These are phyloP conservation scores for Centella asiatica DNA, from an alignment of 129 eudicot species.

Conservation along the genomic window DNA sequence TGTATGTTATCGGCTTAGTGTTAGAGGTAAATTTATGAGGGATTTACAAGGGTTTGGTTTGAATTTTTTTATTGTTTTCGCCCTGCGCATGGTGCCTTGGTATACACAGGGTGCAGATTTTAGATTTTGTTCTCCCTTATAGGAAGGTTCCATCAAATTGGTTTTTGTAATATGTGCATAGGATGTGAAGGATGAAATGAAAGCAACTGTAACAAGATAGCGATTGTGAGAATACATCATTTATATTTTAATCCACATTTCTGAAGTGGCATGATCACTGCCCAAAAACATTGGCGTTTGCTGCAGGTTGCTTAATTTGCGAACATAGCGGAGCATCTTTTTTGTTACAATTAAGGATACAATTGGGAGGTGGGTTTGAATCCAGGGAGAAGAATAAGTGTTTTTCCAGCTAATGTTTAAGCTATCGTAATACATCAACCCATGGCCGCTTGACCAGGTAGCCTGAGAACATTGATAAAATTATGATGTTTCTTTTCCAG, in stretches of 20 bases:
- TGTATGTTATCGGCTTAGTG: constrained; percentile 29
- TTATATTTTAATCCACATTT: neutral
- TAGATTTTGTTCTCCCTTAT: constrained; percentile 13
- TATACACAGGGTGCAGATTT: constrained; percentile 28
- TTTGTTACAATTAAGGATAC: too few species aligned
- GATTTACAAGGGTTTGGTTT: constrained; percentile 17
- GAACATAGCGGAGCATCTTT: too few species aligned
- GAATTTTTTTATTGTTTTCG: constrained; percentile 16
- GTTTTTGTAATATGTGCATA: constrained; percentile 36
- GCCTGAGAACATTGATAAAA: too few species aligned
- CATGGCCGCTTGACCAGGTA: too few species aligned
- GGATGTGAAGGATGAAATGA: constrained; percentile 16
- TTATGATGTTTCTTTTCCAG: too few species aligned
- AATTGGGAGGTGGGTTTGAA: too few species aligned
- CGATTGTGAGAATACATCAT: neutral
- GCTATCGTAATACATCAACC: too few species aligned
- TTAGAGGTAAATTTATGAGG: constrained; percentile 29
- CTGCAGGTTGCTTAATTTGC: too few species aligned
- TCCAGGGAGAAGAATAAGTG: too few species aligned
- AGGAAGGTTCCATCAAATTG: constrained; percentile 25
- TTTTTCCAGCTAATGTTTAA: too few species aligned
- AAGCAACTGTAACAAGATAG: neutral
- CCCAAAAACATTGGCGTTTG: too few species aligned
- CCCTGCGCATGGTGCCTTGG: constrained; percentile 26
- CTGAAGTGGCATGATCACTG: too few species aligned